Evolutionary conservation across 345 rosid species (phyloP), one percentile per base, ranked within the genome.

Genomic region (Alliaria petiolata): DNA sequence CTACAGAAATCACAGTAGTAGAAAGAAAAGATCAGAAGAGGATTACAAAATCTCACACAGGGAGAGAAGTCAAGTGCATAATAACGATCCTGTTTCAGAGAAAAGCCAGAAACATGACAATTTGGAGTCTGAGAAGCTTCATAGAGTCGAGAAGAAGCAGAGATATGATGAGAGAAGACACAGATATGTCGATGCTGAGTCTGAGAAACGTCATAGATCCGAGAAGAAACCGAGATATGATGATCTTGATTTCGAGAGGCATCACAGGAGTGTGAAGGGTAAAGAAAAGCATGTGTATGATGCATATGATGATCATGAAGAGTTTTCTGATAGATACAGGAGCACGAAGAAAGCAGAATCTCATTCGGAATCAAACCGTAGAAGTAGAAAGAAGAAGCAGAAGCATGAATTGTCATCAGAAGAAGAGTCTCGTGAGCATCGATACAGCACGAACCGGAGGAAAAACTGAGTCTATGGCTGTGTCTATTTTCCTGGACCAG

Each of bases 161-260:
- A 64, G 54, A 17, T 54, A 71, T 44, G 63, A 58, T 44, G 77
- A 65, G 61, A 49, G 55, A 12, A 69, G 51, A 45, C 44, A 70
- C 11, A 50, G 39, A 56, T 7, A 70, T 26, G 71, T 53, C 3
- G 56, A 39, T 46, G 13, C 2, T 10, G 76, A 65, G 71, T 54
- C 62, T 12, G 61, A 70, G 15, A 76, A 70, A 39, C 57, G 11
- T 42, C 54, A 65, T 17, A 51, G 64, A 46, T 50, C 72, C 22
- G 65, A 63, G 56, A 81, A 60, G 58, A 55, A 52, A 45, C 55
- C 74, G 20, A 70, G 50, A 45, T 77, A 70, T 50, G 79, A 81
- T 17, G 80, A 74, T 76, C 57, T 7, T 9, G 84, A 80, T 28
- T 39, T 55, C 7, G 76, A 76, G 60, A 82, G 76, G 62, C 74